phyloP scores from a whole-genome alignment of 2,329 filamentous ascomycete species.

The Parasarocladium wereldwijsianum region DNA sequence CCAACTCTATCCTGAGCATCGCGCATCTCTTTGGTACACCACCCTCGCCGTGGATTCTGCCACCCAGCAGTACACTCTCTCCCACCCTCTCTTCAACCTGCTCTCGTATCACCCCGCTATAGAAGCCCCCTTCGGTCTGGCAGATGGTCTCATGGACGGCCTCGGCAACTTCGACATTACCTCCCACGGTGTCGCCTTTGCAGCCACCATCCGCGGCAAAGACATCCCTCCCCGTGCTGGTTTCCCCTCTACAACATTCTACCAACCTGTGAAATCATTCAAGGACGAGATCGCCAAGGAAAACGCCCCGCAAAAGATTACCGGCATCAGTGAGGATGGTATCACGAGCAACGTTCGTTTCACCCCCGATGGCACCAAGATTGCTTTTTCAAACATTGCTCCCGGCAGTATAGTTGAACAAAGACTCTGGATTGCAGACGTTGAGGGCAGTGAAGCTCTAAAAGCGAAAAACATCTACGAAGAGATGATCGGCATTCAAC shows the following conservation, averaged over 20 bases:
- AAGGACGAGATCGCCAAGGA: too few species aligned
- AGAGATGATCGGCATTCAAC: background rate
- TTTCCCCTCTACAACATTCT: too few species aligned
- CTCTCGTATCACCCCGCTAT: constrained; percentile 15
- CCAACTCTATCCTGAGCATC: constrained; percentile 14
- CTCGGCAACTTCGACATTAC: constrained; percentile 17
- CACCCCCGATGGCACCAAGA: constrained; percentile 1
- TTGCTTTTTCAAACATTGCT: too few species aligned
- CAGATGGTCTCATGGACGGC: constrained; percentile 11
- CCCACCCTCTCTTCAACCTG: constrained; percentile 17
- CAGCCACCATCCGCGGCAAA: constrained; percentile 11
- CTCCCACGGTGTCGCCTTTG: constrained; percentile 19
- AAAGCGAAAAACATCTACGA: constrained; percentile 7
- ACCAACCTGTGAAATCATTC: too few species aligned
- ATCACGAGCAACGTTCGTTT: constrained; percentile 1
- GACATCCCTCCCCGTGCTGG: too few species aligned
- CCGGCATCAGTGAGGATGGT: too few species aligned
- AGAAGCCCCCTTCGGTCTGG: constrained; percentile 15
- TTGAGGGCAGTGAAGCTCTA: too few species aligned
- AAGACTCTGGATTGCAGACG: too few species aligned
- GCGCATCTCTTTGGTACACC: constrained; percentile 23
- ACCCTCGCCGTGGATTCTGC: constrained; percentile 12
- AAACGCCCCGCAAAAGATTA: too few species aligned
- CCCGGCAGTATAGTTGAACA: too few species aligned
- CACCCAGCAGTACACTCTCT: constrained; percentile 16